These are phyloP conservation scores for Trichocomaceae sp. DNA, from an alignment of 2,329 filamentous ascomycete species.

Conservation along the genomic window DNA sequence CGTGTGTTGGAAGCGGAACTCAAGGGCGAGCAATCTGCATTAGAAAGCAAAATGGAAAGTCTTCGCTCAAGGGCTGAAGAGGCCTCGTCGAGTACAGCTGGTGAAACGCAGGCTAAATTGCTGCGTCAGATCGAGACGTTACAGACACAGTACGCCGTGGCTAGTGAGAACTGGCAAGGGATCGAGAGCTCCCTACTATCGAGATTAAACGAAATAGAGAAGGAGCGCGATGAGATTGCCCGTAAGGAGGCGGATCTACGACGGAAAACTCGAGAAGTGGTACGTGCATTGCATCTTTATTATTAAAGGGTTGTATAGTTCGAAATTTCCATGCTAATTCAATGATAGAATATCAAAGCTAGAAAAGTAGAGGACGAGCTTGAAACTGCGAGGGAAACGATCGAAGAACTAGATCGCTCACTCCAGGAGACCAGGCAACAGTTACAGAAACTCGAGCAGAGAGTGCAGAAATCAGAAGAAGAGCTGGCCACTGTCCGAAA, in stretches of 20 bases:
- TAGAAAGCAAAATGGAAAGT: constrained; percentile 86
- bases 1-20: constrained; percentile 67
- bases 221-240: constrained; percentile 79
- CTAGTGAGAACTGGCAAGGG: constrained; percentile 95
- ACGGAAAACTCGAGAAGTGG: constrained; percentile 79
- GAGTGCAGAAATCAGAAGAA: constrained; percentile 48
- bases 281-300: constrained; percentile 39
- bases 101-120: constrained; percentile 81
- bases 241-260: constrained; percentile 80
- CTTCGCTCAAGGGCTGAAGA: constrained; percentile 83
- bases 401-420: constrained; percentile 43
- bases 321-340: constrained; percentile 12
- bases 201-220: constrained; percentile 71
- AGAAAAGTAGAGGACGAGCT: constrained; percentile 75
- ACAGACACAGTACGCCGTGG: constrained; percentile 89
- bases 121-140: constrained; percentile 90
- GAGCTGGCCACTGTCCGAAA: constrained; percentile 54
- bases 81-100: constrained; percentile 70
- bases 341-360: constrained; percentile 55
- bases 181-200: constrained; percentile 82
- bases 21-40: constrained; percentile 64
- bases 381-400: constrained; percentile 52
- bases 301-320: constrained; percentile 17
- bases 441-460: constrained; percentile 41
- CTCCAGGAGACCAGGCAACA: constrained; percentile 61